A percentile compares a stretch with the other conserved stretches of the same genome.
These are phyloP conservation scores for Solanum tacnaense DNA, from an alignment of 257 asterid genomes.

Conservation along the genomic window DNA sequence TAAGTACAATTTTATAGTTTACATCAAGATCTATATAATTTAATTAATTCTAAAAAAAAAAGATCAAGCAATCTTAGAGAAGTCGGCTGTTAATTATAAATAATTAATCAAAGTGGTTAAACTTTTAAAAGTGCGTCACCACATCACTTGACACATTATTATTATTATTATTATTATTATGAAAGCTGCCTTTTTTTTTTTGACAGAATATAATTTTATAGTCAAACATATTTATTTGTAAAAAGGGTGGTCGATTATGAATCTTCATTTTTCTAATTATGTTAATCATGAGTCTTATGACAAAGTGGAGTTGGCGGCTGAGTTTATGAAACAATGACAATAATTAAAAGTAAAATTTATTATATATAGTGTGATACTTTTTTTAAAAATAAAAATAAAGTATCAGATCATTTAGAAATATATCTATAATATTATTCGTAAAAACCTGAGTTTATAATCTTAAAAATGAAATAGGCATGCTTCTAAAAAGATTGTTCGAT, in stretches of 20 bases:
- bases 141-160: background rate
- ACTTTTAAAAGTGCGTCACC: background rate
- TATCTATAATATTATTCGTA: background rate
- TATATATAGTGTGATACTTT: background rate
- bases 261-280: background rate
- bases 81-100: background rate
- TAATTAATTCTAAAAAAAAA: background rate
- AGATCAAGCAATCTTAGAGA: background rate
- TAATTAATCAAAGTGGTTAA: background rate
- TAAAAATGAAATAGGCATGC: background rate
- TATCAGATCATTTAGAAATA: no score
- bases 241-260: background rate
- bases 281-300: background rate
- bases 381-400: no score
- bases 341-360: background rate
- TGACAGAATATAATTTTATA: background rate
- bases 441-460: background rate
- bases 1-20: background rate
- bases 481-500: background rate
- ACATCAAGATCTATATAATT: background rate
- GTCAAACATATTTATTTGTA: background rate
- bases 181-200: background rate
- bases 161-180: background rate
- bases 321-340: background rate
- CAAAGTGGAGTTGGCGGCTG: background rate